Conservation (phyloP, 371 early-diverging fungal genomes). For the Mucor racemosus region DNA sequence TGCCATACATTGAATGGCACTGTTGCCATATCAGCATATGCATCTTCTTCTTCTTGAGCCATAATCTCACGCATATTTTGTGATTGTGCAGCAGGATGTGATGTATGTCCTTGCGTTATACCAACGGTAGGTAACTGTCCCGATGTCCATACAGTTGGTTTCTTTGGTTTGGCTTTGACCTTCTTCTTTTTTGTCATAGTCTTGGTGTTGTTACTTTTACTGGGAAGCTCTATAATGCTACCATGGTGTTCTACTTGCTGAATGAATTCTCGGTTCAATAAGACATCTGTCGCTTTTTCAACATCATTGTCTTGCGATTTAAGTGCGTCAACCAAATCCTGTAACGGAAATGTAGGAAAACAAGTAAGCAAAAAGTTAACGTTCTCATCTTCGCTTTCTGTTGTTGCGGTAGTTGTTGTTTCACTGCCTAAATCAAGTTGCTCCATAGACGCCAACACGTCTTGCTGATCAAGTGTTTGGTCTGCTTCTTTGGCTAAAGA, state of each 20-base stretch:
- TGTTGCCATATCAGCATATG: conserved; percentile 23
- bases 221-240: conserved; percentile 1
- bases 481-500: conserved; percentile 32
- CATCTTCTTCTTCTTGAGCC: conserved; percentile 18
- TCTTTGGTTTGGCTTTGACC: conserved; percentile 9
- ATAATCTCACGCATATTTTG: conserved; percentile 8
- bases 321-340: conserved; percentile 27
- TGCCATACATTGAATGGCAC: conserved; percentile 48
- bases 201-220: not conserved
- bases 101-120: not conserved
- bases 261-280: conserved; percentile 34
- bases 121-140: conserved; percentile 21
- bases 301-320: conserved; percentile 36
- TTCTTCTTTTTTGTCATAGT: conserved; percentile 18
- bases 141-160: conserved; percentile 9
- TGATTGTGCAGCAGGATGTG: conserved; percentile 4
- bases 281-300: conserved; percentile 44
- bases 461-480: conserved; percentile 19
- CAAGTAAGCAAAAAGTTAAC: conserved; percentile 41
- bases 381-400: conserved; percentile 27
- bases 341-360: conserved; percentile 33
- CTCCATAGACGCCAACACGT: not conserved
- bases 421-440: conserved; percentile 15
- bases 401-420: conserved; percentile 5
- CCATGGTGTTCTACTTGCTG: conserved; percentile 11